A percentile compares a stretch with the other conserved stretches of the same genome.
These are phyloP conservation scores for Peniophora sp. DNA, from an alignment of 1,284 basidiomycete genomes.

Conservation along the genomic window DNA sequence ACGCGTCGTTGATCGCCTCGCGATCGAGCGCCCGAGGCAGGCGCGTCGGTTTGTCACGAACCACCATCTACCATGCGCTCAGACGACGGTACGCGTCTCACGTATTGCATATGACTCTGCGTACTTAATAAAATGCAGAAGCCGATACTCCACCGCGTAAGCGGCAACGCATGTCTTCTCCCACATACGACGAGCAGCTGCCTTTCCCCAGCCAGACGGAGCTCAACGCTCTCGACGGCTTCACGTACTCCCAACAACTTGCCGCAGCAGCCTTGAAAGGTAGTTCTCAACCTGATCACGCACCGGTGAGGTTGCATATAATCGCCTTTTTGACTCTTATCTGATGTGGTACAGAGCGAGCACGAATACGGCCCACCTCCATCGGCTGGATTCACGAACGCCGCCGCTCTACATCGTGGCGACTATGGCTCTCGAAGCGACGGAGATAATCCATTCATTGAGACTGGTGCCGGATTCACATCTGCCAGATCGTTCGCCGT, in stretches of 20 bases:
- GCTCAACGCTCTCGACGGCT: conserved; percentile 33
- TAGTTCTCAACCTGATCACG: too few species aligned
- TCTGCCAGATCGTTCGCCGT: too few species aligned
- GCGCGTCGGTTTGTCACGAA: too few species aligned
- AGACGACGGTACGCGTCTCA: conserved; percentile 7
- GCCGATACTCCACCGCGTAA: conserved; percentile 20
- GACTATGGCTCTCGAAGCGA: neutral
- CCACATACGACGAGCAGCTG: conserved; percentile 55
- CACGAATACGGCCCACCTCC: neutral
- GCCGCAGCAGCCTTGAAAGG: too few species aligned
- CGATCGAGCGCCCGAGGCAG: too few species aligned
- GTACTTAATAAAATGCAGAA: neutral
- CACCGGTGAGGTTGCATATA: neutral
- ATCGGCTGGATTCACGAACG: neutral
- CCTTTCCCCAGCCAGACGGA: conserved; percentile 48
- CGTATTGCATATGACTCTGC: conserved; percentile 16
- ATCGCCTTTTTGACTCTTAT: neutral
- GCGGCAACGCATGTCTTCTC: conserved; percentile 57
- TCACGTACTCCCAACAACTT: too few species aligned
- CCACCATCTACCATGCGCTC: neutral
- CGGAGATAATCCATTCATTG: conserved; percentile 4
- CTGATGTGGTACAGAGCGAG: neutral
- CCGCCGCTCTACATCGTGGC: neutral
- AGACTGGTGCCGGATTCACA: neutral
- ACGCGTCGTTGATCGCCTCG: neutral